Percentiles rank a stretch among this genome's conserved stretches.
Conservation (phyloP, 148 eudicot genomes). For the Agrostemma githago region DNA sequence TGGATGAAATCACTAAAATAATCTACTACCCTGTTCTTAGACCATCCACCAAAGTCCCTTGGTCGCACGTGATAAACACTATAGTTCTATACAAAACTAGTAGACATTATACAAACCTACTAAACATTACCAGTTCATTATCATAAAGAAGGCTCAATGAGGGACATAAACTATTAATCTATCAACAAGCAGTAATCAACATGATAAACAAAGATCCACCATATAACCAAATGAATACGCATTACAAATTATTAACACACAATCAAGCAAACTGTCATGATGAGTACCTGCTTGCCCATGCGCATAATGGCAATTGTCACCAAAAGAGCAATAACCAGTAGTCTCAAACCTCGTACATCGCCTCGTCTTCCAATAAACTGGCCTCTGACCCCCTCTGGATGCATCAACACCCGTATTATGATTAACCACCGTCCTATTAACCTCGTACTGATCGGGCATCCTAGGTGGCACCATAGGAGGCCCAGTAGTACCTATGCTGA, state of each 20-base stretch:
- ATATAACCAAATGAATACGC: not conserved
- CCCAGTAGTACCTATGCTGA: constrained; percentile 52
- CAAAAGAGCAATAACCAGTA: constrained; percentile 68
- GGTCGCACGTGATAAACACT: not conserved
- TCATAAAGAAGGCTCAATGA: not conserved
- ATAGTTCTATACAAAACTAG: not conserved
- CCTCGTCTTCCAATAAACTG: constrained; percentile 61
- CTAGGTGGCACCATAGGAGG: constrained; percentile 27
- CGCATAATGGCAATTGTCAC: constrained; percentile 84
- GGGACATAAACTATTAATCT: not conserved
- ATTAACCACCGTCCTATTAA: constrained; percentile 17
- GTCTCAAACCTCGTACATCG: constrained; percentile 67
- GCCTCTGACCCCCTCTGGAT: constrained; percentile 37
- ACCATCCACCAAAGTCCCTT: not conserved
- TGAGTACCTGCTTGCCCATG: constrained; percentile 73
- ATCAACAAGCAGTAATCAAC: not conserved
- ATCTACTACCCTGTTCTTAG: not conserved
- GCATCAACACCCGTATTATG: constrained; percentile 23
- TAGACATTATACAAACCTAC: not conserved
- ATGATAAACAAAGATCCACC: not conserved
- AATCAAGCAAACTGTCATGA: not conserved
- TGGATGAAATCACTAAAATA: not conserved
- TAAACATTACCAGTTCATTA: not conserved
- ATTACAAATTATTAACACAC: not conserved
- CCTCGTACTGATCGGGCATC: constrained; percentile 37